Evolutionary conservation across 31 red algal species (phyloP).

Genomic region (Endocladia muricata): DNA sequence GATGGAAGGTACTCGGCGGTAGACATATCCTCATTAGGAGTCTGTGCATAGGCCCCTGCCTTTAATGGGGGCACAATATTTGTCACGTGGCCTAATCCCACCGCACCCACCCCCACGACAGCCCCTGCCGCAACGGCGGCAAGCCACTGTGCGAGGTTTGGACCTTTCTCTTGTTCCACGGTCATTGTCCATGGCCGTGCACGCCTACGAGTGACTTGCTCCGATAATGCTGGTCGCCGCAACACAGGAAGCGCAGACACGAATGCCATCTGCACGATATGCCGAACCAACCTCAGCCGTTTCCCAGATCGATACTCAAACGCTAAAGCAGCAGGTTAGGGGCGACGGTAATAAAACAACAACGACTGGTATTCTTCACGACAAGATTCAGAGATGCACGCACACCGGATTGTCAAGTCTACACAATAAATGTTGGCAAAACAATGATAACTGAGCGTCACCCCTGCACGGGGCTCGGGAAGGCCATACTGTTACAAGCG

Average conservation of each 20-base stretch:
- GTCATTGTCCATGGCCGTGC: not conserved
- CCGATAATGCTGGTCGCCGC: not conserved
- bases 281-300: no score
- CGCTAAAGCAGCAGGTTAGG: no score
- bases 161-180: not conserved
- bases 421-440: no score
- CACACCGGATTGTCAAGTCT: no score
- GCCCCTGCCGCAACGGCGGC: conserved; percentile 37
- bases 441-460: no score
- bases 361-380: no score
- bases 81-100: not conserved
- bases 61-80: not conserved
- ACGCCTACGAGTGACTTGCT: not conserved
- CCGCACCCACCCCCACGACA: conserved; percentile 12
- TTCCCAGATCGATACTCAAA: no score
- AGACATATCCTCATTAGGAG: not conserved
- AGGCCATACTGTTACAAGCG: no score
- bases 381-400: no score
- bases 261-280: not conserved
- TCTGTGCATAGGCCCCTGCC: conserved; percentile 26
- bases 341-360: no score
- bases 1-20: conserved; percentile 48
- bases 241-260: not conserved
- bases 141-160: not conserved
- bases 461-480: no score